These are phyloP conservation scores for Didymella sp. DNA, from an alignment of 2,329 filamentous ascomycete genomes.

Conservation along the genomic window DNA sequence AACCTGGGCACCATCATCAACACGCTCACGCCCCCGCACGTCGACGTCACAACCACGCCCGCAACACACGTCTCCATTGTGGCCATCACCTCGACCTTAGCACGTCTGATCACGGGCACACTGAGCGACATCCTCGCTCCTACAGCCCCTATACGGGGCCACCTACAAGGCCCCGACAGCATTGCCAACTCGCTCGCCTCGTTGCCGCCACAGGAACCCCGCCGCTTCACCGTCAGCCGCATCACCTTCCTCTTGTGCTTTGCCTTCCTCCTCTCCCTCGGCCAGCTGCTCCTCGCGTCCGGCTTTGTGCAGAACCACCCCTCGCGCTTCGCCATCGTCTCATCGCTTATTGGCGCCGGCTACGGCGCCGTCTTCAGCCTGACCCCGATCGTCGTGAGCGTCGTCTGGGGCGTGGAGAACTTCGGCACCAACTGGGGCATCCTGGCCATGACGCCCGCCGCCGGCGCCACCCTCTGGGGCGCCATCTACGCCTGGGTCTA, in stretches of 20 bases:
- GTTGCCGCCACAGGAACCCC: slow-evolving; percentile 29
- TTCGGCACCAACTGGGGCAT: slow-evolving; percentile 99
- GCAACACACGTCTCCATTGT: slow-evolving; percentile 94
- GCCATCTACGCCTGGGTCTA: slow-evolving; percentile 85
- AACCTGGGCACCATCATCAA: slow-evolving; percentile 94
- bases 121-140: slow-evolving; percentile 87
- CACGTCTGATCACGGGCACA: slow-evolving; percentile 86
- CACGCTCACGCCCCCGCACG: slow-evolving; percentile 74
- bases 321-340: slow-evolving; percentile 84
- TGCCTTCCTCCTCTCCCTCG: slow-evolving; percentile 72
- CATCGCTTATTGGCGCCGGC: slow-evolving; percentile 82
- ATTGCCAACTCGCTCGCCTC: slow-evolving; percentile 52
- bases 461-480: slow-evolving; percentile 89
- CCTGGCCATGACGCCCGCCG: slow-evolving; percentile 86
- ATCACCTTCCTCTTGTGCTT: slow-evolving; percentile 80
- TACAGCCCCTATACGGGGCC: slow-evolving; percentile 58
- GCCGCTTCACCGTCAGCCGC: slow-evolving; percentile 71
- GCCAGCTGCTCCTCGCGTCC: slow-evolving; percentile 78
- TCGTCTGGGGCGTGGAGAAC: slow-evolving; percentile 98
- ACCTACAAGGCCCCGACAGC: slow-evolving; percentile 59
- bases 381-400: slow-evolving; percentile 89
- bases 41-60: slow-evolving; percentile 65
- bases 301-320: slow-evolving; percentile 76
- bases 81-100: slow-evolving; percentile 86
- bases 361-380: slow-evolving; percentile 93